Evolutionary conservation across 345 rosid species (phyloP), one percentile per base, ranked within the genome.

Genomic region (Dipteronia dyeriana): DNA sequence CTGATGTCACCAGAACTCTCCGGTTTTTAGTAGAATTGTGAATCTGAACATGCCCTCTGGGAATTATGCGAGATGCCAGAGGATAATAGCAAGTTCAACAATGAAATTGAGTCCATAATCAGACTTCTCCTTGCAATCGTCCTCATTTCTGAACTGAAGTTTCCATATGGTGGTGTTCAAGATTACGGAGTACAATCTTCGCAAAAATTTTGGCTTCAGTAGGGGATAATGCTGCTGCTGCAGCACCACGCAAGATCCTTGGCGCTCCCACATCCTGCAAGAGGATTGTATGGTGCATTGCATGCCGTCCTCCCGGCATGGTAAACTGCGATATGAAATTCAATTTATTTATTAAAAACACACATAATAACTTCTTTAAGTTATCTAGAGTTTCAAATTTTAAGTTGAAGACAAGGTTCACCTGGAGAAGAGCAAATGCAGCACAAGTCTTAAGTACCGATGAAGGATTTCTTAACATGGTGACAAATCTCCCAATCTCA

Each of bases 341-440:
- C 54, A 4, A 45, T 19, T 22, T 23, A 16, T 31, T 31, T 31
- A 31, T 3, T 3, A 31, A 2, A 31, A 5, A 34, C 5, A 34
- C 38, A 34, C 38, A 34, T 4, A 4, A 3, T 34, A 34, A 3
- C 38, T 34, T 34, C 38, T 34, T 0, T 34, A 2, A 19, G 2
- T 19, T 13, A 31, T 70, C 47, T 17, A 10, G 23, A 6, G 38
- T 53, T 16, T 70, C 63, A 53, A 16, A 29, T 53, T 70, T 70
- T 29, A 54, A 10, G 7, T 14, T 23, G 26, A n/a, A 75, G 25
- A 57, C 34, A 23, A 39, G 14, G 17, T 56, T 73, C 60, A 86
- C 88, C 82, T 86, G 88, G 62, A 86, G 78, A 79, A 86, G 86
- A 56, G 88, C 86, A 31, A 86, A 81, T 47, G 86, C 81, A 25